phyloP scores from a whole-genome alignment of 2,329 filamentous ascomycete genomes.

The Lecanicillium sp. region DNA sequence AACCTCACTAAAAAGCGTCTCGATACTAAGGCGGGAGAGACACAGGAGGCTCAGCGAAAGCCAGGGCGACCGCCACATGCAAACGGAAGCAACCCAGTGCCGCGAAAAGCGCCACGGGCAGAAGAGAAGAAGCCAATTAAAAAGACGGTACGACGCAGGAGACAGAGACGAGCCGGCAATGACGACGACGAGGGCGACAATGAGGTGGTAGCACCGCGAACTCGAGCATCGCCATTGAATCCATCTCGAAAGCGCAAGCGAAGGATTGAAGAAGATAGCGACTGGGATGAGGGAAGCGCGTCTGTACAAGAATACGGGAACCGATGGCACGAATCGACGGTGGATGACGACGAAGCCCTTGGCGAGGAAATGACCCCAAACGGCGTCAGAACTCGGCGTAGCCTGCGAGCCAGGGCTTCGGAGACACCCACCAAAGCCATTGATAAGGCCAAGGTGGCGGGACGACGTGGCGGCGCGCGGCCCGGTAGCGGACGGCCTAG shows the following conservation, averaged over 20 bases:
- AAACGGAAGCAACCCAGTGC: slow-evolving; percentile 17
- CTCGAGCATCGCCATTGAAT: neutral
- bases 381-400: neutral
- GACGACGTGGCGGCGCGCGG: slow-evolving; percentile 33
- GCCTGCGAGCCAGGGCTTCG: slow-evolving; percentile 19
- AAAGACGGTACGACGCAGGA: slow-evolving; percentile 21
- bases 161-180: slow-evolving; percentile 11
- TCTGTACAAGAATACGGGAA: neutral
- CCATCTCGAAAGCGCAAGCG: slow-evolving; percentile 12
- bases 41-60: slow-evolving; percentile 22
- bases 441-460: slow-evolving; percentile 25
- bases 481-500: slow-evolving; percentile 35
- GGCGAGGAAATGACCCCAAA: slow-evolving; percentile 18
- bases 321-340: slow-evolving; percentile 8
- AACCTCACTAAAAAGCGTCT: slow-evolving; percentile 46
- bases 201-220: neutral
- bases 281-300: slow-evolving; percentile 3
- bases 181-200: slow-evolving; percentile 4
- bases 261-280: neutral
- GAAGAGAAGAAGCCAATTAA: slow-evolving; percentile 21
- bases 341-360: slow-evolving; percentile 1
- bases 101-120: slow-evolving; percentile 20
- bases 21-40: slow-evolving; percentile 31
- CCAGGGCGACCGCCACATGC: slow-evolving; percentile 17
- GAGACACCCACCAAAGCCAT: slow-evolving; percentile 16